Evolutionary conservation across 148 eudicot genomes (phyloP).

Genomic region (Drosera capensis): DNA sequence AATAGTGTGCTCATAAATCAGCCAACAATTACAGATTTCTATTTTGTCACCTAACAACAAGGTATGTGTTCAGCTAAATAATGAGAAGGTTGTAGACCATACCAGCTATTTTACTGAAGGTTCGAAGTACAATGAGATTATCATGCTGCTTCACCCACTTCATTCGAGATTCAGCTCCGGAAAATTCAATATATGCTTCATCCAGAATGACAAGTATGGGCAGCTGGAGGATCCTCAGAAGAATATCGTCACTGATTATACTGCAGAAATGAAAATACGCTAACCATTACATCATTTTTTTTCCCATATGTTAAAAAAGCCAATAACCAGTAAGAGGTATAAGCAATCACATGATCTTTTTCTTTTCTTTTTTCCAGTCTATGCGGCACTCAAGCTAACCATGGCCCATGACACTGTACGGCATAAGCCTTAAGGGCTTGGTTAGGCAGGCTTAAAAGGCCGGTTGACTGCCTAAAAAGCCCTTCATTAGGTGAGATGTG

Average conservation of each 20-base stretch:
- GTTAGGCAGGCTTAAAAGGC: too few species aligned
- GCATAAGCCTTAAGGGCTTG: too few species aligned
- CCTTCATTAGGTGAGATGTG: too few species aligned
- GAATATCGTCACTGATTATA: slow-evolving; percentile 59
- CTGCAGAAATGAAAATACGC: slow-evolving; percentile 17
- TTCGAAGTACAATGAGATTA: slow-evolving; percentile 85
- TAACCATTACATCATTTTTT: not conserved
- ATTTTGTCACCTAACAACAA: not conserved
- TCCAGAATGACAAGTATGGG: slow-evolving; percentile 81
- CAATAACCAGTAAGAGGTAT: not conserved
- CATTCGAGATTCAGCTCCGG: slow-evolving; percentile 77
- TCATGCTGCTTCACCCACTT: slow-evolving; percentile 89
- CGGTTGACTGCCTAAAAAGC: too few species aligned
- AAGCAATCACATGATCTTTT: not conserved
- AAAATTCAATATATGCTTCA: slow-evolving; percentile 92
- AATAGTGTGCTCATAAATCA: not conserved
- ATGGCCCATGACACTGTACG: too few species aligned
- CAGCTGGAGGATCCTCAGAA: slow-evolving; percentile 61
- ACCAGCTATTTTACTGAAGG: slow-evolving; percentile 98
- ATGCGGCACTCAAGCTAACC: too few species aligned
- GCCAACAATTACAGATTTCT: not conserved
- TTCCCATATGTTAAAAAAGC: not conserved
- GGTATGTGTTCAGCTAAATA: not conserved
- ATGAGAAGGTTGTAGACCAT: slow-evolving; percentile 6
- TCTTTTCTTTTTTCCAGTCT: too few species aligned